These are phyloP conservation scores for Aureobasidium lini DNA, from an alignment of 2,329 filamentous ascomycete genomes.

Conservation along the genomic window DNA sequence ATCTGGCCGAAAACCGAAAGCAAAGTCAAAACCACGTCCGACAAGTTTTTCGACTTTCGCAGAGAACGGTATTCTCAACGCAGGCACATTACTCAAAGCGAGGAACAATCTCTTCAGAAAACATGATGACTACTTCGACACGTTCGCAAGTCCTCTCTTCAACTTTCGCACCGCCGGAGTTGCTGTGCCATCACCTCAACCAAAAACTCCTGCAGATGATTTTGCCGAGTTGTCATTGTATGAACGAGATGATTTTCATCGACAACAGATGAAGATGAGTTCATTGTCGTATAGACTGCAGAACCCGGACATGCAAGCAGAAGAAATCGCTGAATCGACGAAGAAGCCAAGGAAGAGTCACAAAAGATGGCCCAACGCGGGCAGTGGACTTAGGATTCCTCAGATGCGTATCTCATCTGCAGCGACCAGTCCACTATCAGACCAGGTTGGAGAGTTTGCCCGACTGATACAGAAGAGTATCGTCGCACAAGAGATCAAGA, in stretches of 20 bases:
- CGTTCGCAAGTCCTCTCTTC: conserved; percentile 43
- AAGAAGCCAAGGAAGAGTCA: conserved; percentile 23
- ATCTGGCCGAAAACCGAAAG: not conserved
- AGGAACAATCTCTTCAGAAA: conserved; percentile 35
- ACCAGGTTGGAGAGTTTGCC: conserved; percentile 36
- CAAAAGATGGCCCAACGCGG: conserved; percentile 36
- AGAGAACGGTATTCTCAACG: not conserved
- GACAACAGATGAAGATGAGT: conserved; percentile 20
- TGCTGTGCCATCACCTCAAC: conserved; percentile 19
- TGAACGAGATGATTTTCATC: conserved; percentile 24
- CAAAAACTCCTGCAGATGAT: conserved; percentile 23
- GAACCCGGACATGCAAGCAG: not conserved
- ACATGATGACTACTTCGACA: conserved; percentile 40
- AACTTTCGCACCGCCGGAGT: conserved; percentile 42
- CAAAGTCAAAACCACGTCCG: not conserved
- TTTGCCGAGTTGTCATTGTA: conserved; percentile 23
- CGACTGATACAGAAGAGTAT: conserved; percentile 34
- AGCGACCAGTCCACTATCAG: conserved; percentile 29
- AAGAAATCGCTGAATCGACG: conserved; percentile 2
- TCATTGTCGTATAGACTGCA: conserved; percentile 14
- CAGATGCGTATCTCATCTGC: conserved; percentile 35
- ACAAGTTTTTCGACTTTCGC: conserved; percentile 8
- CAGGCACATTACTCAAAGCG: conserved; percentile 25
- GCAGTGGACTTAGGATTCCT: conserved; percentile 33
- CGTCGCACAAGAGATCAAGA: conserved; percentile 22